Evolutionary conservation across 768 basidiomycete species (phyloP).

Genomic region (Leccinum rimulosum): DNA sequence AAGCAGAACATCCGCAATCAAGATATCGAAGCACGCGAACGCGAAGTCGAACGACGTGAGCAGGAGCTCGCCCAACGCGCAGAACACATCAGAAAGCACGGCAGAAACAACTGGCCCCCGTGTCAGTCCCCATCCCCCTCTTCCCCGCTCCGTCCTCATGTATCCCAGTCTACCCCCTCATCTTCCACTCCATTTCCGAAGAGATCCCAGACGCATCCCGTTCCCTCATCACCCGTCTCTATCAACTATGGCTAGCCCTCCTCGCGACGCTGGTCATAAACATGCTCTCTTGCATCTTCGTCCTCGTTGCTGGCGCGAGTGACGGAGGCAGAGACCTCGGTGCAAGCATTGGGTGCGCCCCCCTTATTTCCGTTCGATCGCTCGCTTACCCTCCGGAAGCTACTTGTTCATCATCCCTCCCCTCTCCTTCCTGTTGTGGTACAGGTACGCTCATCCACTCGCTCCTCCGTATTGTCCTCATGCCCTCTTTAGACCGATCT

Average conservation of each 20-base stretch:
- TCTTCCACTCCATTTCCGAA: constrained; percentile 89
- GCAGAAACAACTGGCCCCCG: constrained; percentile 91
- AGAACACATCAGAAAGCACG: constrained; percentile 68
- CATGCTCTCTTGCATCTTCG: constrained; percentile 84
- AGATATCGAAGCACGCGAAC: constrained; percentile 75
- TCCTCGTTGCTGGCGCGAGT: constrained; percentile 72
- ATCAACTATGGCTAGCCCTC: constrained; percentile 93
- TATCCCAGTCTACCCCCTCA: constrained; percentile 80
- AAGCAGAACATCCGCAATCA: constrained; percentile 48
- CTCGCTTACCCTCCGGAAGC: constrained; percentile 37
- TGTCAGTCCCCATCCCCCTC: constrained; percentile 49
- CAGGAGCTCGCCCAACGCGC: constrained; percentile 66
- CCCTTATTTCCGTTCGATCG: constrained; percentile 19
- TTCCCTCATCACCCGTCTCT: constrained; percentile 79
- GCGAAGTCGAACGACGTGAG: constrained; percentile 78
- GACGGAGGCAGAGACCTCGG: constrained; percentile 81
- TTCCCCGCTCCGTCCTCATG: constrained; percentile 17
- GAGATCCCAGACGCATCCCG: constrained; percentile 85
- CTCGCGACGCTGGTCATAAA: constrained; percentile 80
- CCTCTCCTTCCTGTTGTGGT: constrained; percentile 91
- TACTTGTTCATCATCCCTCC: constrained; percentile 77
- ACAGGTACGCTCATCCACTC: constrained; percentile 56
- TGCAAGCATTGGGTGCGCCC: constrained; percentile 71
- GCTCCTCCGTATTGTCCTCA: constrained; percentile 7
- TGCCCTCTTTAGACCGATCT: constrained; percentile 67